phyloP scores from a whole-genome alignment of 1,284 basidiomycete species.

The Malassezia globosa region DNA sequence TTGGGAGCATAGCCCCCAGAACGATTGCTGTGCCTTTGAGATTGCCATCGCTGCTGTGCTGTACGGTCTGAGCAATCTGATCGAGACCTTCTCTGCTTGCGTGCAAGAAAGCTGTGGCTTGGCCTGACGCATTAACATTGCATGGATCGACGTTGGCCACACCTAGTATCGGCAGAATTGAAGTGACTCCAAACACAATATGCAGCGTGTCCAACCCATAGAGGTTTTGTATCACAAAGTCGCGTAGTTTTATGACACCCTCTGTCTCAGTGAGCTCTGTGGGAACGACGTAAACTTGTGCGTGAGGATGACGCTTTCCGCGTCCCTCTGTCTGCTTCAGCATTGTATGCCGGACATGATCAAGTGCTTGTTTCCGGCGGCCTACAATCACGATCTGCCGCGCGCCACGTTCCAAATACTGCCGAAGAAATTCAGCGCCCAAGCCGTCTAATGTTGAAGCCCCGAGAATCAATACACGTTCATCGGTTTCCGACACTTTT shows the following conservation, averaged over 20 bases:
- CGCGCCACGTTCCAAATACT: slow-evolving; percentile 65
- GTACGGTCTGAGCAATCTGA: slow-evolving; percentile 47
- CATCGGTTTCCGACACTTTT: slow-evolving; percentile 45
- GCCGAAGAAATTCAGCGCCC: slow-evolving; percentile 61
- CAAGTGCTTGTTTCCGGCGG: slow-evolving; percentile 55
- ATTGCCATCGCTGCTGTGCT: slow-evolving; percentile 48
- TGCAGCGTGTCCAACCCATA: slow-evolving; percentile 70
- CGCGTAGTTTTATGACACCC: slow-evolving; percentile 60
- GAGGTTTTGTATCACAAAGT: slow-evolving; percentile 56
- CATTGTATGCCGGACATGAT: slow-evolving; percentile 50
- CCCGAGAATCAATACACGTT: slow-evolving; percentile 68
- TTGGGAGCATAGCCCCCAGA: slow-evolving; percentile 55
- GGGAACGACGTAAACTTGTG: slow-evolving; percentile 33
- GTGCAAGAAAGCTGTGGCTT: slow-evolving; percentile 53
- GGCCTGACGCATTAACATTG: slow-evolving; percentile 51
- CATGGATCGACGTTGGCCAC: slow-evolving; percentile 57
- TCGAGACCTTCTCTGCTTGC: slow-evolving; percentile 46
- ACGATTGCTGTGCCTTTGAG: slow-evolving; percentile 50
- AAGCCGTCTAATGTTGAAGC: slow-evolving; percentile 62
- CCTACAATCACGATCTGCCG: slow-evolving; percentile 63
- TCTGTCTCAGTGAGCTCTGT: slow-evolving; percentile 61
- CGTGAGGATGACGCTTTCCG: slow-evolving; percentile 1
- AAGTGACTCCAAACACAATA: slow-evolving; percentile 73
- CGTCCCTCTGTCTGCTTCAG: slow-evolving; percentile 39
- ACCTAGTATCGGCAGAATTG: slow-evolving; percentile 64